Percentiles rank a stretch among this genome's conserved stretches.
phyloP scores from a whole-genome alignment of 768 basidiomycete species.

The Boletus sp. region DNA sequence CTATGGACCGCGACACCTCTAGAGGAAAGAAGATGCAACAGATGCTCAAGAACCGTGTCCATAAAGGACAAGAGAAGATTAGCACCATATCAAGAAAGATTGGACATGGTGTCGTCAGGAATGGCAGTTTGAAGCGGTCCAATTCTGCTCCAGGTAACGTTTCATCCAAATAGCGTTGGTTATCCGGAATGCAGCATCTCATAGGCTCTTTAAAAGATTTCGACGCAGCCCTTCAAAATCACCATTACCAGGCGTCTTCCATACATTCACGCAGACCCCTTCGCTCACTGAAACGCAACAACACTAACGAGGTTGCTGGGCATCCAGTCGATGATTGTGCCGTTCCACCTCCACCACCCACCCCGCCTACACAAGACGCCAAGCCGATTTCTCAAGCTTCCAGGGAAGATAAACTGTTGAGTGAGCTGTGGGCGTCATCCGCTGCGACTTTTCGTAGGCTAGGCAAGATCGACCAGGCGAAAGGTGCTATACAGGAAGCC shows the following conservation, averaged over 20 bases:
- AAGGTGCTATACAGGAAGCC: constrained; percentile 92
- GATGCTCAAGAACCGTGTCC: constrained; percentile 71
- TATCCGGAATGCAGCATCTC: background rate
- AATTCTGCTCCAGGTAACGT: constrained; percentile 68
- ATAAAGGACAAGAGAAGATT: constrained; percentile 71
- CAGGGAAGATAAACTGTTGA: constrained; percentile 68
- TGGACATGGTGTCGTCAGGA: constrained; percentile 63
- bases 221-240: constrained; percentile 59
- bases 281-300: constrained; percentile 43
- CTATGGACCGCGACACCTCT: constrained; percentile 44
- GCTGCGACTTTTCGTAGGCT: constrained; percentile 91
- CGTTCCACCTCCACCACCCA: constrained; percentile 33
- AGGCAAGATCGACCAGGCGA: constrained; percentile 87
- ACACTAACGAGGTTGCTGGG: constrained; percentile 34
- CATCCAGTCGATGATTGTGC: constrained; percentile 35
- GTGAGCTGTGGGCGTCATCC: constrained; percentile 90
- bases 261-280: constrained; percentile 77
- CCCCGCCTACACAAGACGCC: constrained; percentile 37
- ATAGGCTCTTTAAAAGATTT: constrained; percentile 50
- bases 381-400: constrained; percentile 37
- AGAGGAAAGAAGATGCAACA: constrained; percentile 74
- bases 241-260: constrained; percentile 71
- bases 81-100: constrained; percentile 77
- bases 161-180: background rate
- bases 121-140: constrained; percentile 54